phyloP scores from a whole-genome alignment of 371 early-diverging fungal species.

The Zopfochytrium polystomum region DNA sequence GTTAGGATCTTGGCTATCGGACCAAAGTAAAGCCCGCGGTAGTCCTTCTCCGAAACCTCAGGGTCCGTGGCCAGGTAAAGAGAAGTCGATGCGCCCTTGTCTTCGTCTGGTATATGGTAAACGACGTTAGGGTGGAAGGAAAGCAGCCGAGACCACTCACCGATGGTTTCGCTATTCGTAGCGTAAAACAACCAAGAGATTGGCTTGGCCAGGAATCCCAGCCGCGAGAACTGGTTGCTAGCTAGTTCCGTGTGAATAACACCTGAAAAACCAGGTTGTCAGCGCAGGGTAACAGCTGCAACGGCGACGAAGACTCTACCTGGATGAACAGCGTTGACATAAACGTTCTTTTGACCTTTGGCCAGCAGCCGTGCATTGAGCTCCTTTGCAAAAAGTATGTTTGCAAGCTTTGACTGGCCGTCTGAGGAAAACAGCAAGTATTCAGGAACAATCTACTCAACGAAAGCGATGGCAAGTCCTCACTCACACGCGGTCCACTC shows the following conservation, averaged over 20 bases:
- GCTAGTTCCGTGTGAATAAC: conserved; percentile 27
- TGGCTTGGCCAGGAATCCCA: conserved; percentile 6
- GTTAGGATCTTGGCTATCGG: conserved; percentile 33
- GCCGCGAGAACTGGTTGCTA: conserved; percentile 14
- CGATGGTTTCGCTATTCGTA: conserved; percentile 6
- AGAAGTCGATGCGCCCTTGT: conserved; percentile 38
- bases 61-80: conserved; percentile 35
- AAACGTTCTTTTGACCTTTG: too few species aligned
- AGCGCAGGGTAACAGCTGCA: not conserved
- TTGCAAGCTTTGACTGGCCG: too few species aligned
- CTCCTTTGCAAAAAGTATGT: too few species aligned
- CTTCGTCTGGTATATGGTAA: not conserved
- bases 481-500: too few species aligned
- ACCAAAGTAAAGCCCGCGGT: conserved; percentile 36
- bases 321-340: conserved; percentile 42
- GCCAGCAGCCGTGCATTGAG: too few species aligned
- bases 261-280: not conserved
- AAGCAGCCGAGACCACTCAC: conserved; percentile 20
- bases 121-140: conserved; percentile 9
- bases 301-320: conserved; percentile 27
- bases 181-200: conserved; percentile 4
- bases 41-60: conserved; percentile 33
- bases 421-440: too few species aligned
- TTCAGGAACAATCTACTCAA: too few species aligned
- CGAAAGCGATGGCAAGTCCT: too few species aligned